Conservation (phyloP, 495 filamentous ascomycete species). For the Penicillium paxilli region DNA sequence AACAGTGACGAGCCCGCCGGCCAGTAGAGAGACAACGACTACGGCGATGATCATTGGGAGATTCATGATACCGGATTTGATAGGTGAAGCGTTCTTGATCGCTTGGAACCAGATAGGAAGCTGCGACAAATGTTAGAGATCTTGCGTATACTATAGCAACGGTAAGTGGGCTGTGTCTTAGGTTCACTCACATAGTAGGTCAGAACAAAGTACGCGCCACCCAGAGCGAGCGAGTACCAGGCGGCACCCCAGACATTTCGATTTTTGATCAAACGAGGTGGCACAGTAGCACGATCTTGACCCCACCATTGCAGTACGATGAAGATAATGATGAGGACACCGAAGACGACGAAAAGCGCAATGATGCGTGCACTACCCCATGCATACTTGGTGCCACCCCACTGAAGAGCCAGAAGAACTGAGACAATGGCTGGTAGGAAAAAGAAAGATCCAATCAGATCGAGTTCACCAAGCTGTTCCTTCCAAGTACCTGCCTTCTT, state of each 20-base stretch:
- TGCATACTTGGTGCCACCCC: conserved; percentile 71
- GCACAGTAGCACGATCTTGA: conserved; percentile 75
- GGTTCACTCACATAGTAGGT: conserved; percentile 50
- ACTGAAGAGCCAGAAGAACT: conserved; percentile 78
- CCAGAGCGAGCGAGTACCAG: conserved; percentile 56
- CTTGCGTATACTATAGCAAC: not conserved
- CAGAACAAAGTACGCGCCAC: conserved; percentile 66
- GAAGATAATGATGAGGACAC: conserved; percentile 64
- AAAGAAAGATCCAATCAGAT: conserved; percentile 63
- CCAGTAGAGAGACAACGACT: conserved; percentile 59
- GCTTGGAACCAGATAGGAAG: conserved; percentile 91
- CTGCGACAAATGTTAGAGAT: conserved; percentile 38
- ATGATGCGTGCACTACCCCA: conserved; percentile 71
- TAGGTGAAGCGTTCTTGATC: conserved; percentile 67
- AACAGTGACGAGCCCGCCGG: conserved; percentile 59
- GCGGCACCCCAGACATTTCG: conserved; percentile 61
- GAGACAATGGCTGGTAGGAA: conserved; percentile 74
- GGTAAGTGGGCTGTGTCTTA: not conserved
- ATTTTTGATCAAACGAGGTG: conserved; percentile 68
- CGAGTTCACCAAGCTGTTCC: conserved; percentile 58
- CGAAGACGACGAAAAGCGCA: conserved; percentile 68
- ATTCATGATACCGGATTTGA: conserved; percentile 73
- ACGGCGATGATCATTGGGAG: conserved; percentile 69
- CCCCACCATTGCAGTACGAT: conserved; percentile 62
- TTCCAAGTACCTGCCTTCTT: conserved; percentile 36